phyloP scores from a whole-genome alignment of 192 early-diverging fungal species.

The Coemansia erecta region DNA sequence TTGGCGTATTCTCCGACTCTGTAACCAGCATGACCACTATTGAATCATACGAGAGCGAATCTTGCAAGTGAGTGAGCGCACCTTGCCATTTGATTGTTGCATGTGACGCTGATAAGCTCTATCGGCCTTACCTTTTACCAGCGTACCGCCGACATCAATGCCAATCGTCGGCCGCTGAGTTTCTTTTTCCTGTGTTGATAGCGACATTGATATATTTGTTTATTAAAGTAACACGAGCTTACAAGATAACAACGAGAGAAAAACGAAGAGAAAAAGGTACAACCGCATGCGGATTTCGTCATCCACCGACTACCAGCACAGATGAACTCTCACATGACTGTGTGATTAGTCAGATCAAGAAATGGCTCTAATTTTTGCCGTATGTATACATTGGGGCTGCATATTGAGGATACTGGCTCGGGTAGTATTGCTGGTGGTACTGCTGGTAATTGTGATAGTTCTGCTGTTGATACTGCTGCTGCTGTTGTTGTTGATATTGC shows the following conservation, averaged over 20 bases:
- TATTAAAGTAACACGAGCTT: background rate
- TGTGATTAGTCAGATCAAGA: too few relatives aligned
- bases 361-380: too few relatives aligned
- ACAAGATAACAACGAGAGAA: background rate
- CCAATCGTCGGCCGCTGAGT: slow-evolving; percentile 7
- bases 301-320: too few relatives aligned
- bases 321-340: too few relatives aligned
- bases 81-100: background rate
- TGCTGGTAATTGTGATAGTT: too few relatives aligned
- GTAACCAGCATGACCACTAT: slow-evolving; percentile 3
- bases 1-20: slow-evolving; percentile 1
- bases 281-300: background rate
- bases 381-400: too few relatives aligned
- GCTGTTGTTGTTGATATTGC: too few relatives aligned
- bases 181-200: background rate
- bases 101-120: background rate
- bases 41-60: background rate
- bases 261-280: background rate
- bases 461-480: too few relatives aligned
- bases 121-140: slow-evolving; percentile 17
- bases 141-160: slow-evolving; percentile 35
- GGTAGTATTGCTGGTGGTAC: too few relatives aligned
- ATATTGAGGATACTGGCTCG: too few relatives aligned
- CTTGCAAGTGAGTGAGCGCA: background rate
- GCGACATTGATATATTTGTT: background rate